Base-by-base conservation (phyloP, 2,329 filamentous ascomycete species). In the Calonectria pteridis region DNA sequence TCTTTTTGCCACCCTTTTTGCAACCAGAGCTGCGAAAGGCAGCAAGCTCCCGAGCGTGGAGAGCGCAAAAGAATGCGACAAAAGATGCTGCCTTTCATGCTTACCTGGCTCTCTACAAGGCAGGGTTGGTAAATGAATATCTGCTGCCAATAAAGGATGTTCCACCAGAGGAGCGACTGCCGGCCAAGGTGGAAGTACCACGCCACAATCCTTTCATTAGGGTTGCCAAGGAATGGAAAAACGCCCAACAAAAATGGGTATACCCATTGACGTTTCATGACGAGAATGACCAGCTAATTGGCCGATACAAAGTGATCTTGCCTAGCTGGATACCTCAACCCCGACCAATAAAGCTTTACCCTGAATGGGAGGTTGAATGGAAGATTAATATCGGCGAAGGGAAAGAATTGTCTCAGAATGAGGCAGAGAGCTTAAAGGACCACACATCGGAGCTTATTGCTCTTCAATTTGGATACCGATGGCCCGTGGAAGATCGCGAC, bases 1-100 rank as follows among this genome's bases (percentile, higher is more conserved):
- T 98, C 0, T 86, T 91, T 2, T 86, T 98, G 3, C 96, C 96
- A 0, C 87, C 89, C 5, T 93, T 91, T 5, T 86, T 98, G 0
- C 89, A 94, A n/a, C 83, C 33, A 75, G 81, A 43, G 75, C 76
- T 85, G 13, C 80, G 84, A 3, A 75, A 71, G 6, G 72, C 78
- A 5, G 37, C 76, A 0, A 80, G 83, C 20, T 69, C 75, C 14
- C 71, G 51, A 0, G 62, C 82, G n/a, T 98, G 95, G 95, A 83
- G 77, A 14, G 94, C 92, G 0, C 93, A 97, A 79, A 90, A 88
- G 71, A 92, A 91, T 77, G 95, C 95, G 0, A 92, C 88, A 77
- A 95, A 94, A 80, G 96, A 98, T 83, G 95, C 93, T 1, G 94
- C 95, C 0, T 97, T 98, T 74, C 91, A 94, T 79, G 94, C 95